Percentiles rank a stretch among this genome's conserved stretches.
Evolutionary conservation across 1,139 yeast species (phyloP).

Genomic region (Candida tropicalis): DNA sequence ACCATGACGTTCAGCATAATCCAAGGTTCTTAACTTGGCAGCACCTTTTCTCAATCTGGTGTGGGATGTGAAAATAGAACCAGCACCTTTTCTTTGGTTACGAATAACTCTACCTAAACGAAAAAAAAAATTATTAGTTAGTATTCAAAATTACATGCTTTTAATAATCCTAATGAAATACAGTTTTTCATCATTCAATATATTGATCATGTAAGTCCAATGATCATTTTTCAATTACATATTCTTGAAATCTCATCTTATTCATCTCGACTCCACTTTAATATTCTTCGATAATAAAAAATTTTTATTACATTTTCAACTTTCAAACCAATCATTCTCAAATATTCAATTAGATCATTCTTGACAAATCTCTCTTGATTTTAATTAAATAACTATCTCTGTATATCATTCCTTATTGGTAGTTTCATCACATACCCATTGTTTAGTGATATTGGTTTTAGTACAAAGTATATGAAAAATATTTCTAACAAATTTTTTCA

Average conservation of each 20-base stretch:
- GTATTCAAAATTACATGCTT: conserved; percentile 15
- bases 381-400: neutral
- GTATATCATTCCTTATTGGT: neutral
- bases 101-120: conserved; percentile 99
- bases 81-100: conserved; percentile 99
- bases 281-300: too few species aligned
- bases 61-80: conserved; percentile 99
- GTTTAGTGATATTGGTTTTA: conserved; percentile 19
- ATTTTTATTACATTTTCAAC: too few species aligned
- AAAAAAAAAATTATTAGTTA: conserved; percentile 20
- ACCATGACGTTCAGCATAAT: conserved; percentile 99
- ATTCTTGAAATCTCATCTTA: too few species aligned
- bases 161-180: neutral
- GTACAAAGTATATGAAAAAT: conserved; percentile 10
- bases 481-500: conserved; percentile 12
- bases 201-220: too few species aligned
- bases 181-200: too few species aligned
- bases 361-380: too few species aligned
- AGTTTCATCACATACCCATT: conserved; percentile 20
- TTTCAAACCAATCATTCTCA: too few species aligned
- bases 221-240: too few species aligned
- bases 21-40: conserved; percentile 99
- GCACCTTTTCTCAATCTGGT: conserved; percentile 99
- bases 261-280: too few species aligned
- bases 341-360: too few species aligned